These are phyloP conservation scores for Suhomyces tanzawaensis DNA, from an alignment of 805 yeast genomes.

Conservation along the genomic window DNA sequence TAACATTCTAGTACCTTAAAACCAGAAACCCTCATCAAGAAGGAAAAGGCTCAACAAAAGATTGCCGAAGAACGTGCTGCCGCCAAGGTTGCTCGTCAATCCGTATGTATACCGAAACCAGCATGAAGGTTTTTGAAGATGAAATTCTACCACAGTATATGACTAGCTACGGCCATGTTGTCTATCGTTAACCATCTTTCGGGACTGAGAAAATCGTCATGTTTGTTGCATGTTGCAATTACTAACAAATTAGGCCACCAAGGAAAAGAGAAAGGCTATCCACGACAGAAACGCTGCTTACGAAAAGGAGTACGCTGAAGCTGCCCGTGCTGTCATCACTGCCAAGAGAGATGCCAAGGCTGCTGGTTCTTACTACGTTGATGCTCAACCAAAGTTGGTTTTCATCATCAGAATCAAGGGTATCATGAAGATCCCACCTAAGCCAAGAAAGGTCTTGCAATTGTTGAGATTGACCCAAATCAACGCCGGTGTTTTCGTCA, in stretches of 20 bases:
- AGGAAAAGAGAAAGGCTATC: slow-evolving; percentile 63
- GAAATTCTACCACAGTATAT: slow-evolving; percentile 46
- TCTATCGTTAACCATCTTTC: slow-evolving; percentile 83
- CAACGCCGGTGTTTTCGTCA: slow-evolving; percentile 93
- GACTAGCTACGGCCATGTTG: slow-evolving; percentile 75
- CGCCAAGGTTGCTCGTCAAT: slow-evolving; percentile 73
- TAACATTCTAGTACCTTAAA: slow-evolving; percentile 44
- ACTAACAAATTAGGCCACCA: slow-evolving; percentile 43
- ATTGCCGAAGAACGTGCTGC: slow-evolving; percentile 75
- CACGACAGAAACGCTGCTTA: slow-evolving; percentile 96
- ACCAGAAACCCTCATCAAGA: slow-evolving; percentile 88
- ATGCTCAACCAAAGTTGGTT: slow-evolving; percentile 91
- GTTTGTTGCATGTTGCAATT: slow-evolving; percentile 11
- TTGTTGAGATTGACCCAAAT: slow-evolving; percentile 90
- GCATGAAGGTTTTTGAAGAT: slow-evolving; percentile 43
- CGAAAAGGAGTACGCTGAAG: slow-evolving; percentile 90
- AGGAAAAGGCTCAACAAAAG: slow-evolving; percentile 76
- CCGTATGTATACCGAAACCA: slow-evolving; percentile 59
- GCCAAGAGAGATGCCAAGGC: slow-evolving; percentile 95
- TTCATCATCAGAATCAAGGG: slow-evolving; percentile 99
- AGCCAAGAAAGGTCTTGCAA: slow-evolving; percentile 98
- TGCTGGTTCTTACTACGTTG: slow-evolving; percentile 90
- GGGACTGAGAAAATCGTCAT: slow-evolving; percentile 57
- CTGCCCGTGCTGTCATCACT: slow-evolving; percentile 81
- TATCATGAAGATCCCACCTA: slow-evolving; percentile 97